phyloP scores from a whole-genome alignment of 257 asterid species.

The Fraxinus pennsylvanica region DNA sequence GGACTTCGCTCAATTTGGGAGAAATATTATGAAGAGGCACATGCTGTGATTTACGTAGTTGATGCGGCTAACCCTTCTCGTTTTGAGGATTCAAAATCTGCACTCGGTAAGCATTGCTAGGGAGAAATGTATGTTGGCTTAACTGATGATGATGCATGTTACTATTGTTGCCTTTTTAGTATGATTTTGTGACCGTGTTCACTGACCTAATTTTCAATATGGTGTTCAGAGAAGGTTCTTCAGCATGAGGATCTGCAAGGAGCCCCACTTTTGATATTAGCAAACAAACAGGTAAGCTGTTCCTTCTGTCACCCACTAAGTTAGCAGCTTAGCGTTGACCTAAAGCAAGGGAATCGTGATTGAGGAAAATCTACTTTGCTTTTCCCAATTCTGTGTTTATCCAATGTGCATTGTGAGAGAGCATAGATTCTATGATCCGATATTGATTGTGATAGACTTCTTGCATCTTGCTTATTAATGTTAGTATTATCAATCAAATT shows the following conservation, averaged over 20 bases:
- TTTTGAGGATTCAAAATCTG: conserved; percentile 84
- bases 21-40: conserved; percentile 92
- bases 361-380: neutral
- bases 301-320: conserved; percentile 2
- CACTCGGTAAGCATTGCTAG: conserved; percentile 60
- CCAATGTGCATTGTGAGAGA: neutral
- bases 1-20: conserved; percentile 97
- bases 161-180: conserved; percentile 7
- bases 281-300: conserved; percentile 73
- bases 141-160: neutral
- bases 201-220: conserved; percentile 17
- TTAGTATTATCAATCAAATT: neutral
- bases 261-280: conserved; percentile 79
- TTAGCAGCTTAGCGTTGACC: neutral
- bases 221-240: conserved; percentile 72
- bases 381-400: neutral
- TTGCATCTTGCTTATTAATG: neutral
- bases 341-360: neutral
- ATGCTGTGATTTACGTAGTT: conserved; percentile 72
- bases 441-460: neutral
- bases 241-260: conserved; percentile 89
- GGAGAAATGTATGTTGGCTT: neutral
- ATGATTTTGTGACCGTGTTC: conserved; percentile 2
- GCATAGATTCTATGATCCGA: neutral
- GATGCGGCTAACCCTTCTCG: conserved; percentile 83